phyloP scores from a whole-genome alignment of 2,329 filamentous ascomycete species.

The Xylariales sp. region DNA sequence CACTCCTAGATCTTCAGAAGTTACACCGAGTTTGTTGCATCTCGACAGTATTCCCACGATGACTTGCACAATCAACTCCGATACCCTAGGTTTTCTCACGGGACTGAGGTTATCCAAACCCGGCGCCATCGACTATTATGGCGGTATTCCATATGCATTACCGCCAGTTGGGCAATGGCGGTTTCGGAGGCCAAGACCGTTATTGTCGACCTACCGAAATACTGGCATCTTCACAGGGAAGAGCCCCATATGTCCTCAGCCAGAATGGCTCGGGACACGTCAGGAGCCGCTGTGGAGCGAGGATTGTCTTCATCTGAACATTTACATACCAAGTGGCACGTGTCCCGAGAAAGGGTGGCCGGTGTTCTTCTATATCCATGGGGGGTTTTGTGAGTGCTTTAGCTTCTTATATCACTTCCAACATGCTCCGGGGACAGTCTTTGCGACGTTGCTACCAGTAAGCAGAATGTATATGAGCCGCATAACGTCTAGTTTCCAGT shows the following conservation, averaged over 20 bases:
- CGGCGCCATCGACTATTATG: constrained; percentile 42
- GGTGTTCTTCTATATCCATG: constrained; percentile 53
- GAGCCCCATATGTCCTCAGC: constrained; percentile 44
- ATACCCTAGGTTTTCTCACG: constrained; percentile 2
- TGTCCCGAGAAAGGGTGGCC: constrained; percentile 46
- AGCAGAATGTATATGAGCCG: no score
- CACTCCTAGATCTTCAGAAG: no score
- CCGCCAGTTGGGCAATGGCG: constrained; percentile 47
- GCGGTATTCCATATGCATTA: constrained; percentile 50
- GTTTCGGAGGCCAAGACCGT: constrained; percentile 32
- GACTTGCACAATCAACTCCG: not conserved
- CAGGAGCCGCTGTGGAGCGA: constrained; percentile 34
- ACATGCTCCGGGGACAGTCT: no score
- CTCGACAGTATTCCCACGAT: no score
- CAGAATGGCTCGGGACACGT: constrained; percentile 19
- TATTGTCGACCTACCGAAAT: constrained; percentile 45
- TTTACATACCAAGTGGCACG: constrained; percentile 48
- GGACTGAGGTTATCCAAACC: constrained; percentile 2
- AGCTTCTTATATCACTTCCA: no score
- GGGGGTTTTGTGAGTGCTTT: no score
- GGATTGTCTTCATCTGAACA: constrained; percentile 51
- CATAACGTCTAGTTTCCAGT: no score
- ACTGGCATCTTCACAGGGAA: constrained; percentile 40
- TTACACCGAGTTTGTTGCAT: no score
- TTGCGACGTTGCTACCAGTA: no score